Percentiles rank a stretch among this genome's conserved stretches.
Evolutionary conservation across 345 rosid genomes (phyloP).

Genomic region (Arabidopsis suecica): DNA sequence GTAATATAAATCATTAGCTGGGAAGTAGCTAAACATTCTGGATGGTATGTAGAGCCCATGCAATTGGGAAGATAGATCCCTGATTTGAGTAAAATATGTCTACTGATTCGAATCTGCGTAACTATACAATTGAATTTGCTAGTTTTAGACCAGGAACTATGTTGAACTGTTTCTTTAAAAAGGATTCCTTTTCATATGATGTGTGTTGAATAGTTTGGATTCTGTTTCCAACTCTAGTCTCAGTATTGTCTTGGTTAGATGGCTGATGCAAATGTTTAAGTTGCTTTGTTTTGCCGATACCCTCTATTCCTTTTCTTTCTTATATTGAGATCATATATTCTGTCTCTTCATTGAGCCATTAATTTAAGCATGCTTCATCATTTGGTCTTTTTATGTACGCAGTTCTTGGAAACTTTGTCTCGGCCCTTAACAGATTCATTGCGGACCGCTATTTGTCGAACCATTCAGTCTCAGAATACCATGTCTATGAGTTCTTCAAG

Average conservation of each 20-base stretch:
- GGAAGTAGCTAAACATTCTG: neutral
- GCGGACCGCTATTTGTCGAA: conserved; percentile 77
- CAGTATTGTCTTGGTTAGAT: conserved; percentile 18
- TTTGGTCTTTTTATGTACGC: conserved; percentile 37
- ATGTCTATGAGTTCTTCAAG: conserved; percentile 97
- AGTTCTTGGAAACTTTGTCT: conserved; percentile 95
- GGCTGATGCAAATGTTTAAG: neutral
- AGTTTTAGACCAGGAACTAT: neutral
- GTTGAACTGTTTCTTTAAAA: neutral
- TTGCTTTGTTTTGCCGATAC: neutral
- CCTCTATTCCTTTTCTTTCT: neutral
- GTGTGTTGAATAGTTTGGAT: conserved; percentile 2
- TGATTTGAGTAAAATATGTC: neutral
- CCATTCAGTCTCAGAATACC: conserved; percentile 87
- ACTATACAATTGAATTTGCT: neutral
- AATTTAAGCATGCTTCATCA: conserved; percentile 18
- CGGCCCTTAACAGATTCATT: conserved; percentile 91
- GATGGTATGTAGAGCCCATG: conserved; percentile 10
- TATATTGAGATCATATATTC: neutral
- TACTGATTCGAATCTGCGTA: conserved; percentile 26
- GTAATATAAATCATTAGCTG: conserved; percentile 7
- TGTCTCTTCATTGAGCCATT: neutral
- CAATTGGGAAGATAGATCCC: conserved; percentile 16
- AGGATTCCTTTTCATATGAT: neutral
- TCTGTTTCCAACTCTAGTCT: conserved; percentile 11